Percentiles rank a stretch among this genome's conserved stretches.
Evolutionary conservation across 441 rosid genomes (phyloP).

Genomic region (Hura crepitans): DNA sequence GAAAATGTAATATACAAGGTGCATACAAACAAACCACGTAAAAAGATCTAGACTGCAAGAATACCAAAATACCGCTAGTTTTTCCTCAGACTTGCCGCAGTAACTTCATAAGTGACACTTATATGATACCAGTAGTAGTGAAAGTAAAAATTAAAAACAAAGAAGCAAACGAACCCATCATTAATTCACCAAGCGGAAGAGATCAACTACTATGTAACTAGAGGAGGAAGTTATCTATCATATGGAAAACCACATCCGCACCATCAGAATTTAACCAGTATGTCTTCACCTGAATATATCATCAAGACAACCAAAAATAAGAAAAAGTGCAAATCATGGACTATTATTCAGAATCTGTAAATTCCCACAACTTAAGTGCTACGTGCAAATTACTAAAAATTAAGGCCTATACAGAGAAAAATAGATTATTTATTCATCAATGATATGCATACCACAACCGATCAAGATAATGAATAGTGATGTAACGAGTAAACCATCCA

Average conservation of each 20-base stretch:
- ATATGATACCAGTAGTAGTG: constrained; percentile 17
- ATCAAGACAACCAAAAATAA: constrained; percentile 6
- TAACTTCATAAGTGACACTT: constrained; percentile 19
- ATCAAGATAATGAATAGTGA: neutral
- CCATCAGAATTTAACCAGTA: constrained; percentile 92
- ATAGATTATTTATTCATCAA: neutral
- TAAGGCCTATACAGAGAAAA: neutral
- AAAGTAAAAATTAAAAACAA: neutral
- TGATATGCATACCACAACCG: neutral
- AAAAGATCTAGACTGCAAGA: constrained; percentile 8
- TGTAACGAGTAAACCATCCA: neutral
- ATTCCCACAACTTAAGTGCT: neutral
- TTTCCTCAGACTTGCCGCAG: constrained; percentile 16
- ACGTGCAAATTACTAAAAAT: neutral
- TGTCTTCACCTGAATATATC: constrained; percentile 60
- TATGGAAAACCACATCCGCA: constrained; percentile 79
- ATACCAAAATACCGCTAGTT: constrained; percentile 1
- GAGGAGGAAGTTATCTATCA: constrained; percentile 79
- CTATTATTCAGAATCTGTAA: neutral
- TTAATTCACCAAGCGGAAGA: constrained; percentile 16
- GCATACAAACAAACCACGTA: neutral
- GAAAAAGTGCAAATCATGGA: neutral
- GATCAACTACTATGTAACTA: constrained; percentile 31
- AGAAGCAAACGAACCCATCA: constrained; percentile 22
- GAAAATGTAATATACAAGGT: neutral